Base-by-base conservation (phyloP, 805 yeast genomes). In the Myxozyma sirexii region DNA sequence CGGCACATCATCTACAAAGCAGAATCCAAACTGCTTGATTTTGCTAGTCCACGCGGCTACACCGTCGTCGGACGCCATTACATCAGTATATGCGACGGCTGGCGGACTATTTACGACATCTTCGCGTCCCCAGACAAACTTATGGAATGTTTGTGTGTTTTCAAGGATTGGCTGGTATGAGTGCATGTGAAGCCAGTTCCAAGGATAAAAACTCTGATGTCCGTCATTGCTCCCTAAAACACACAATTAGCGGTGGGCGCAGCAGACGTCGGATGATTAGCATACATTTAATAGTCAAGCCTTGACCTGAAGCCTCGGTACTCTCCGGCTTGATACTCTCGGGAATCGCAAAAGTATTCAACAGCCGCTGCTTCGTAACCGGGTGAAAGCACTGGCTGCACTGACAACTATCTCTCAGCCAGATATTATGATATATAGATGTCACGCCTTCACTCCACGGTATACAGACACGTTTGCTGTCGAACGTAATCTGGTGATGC, bases 321-420 rank as follows among this genome's bases (percentile, higher is more conserved):
- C 33, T 26, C 21, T 61, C 57, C 5, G 76, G 70, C 13, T 64
- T 58, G 24, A 76, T 66, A 38, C 71, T 73, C 24, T 65, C 69
- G 4, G 79, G 79, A 27, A 77, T 70, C 31, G 71, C 70, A 64
- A 82, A 82, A 13, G 87, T 80, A 66, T 84, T 81, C 49, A 82
- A 75, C 24, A 84, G 72, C 52, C 89, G 72, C 71, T 85, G 90
- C 66, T 81, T 82, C 35, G 90, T 85, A 48, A 73, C 68, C 2
- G 78, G 72, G 68, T 80, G 84, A 71, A 77, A 83, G 70, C 88
- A 84, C 29, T 75, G 64, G 10, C 73, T 71, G 63, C 88, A 85
- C 62, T 80, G 86, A 65, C 90, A 85, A 66, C 80, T 79, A 70
- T 85, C 90, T 48, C 90, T 75, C 19, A 85, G 75, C 89, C 89